Evolutionary conservation across 176 grass and related monocot species (phyloP), one percentile per base, ranked within the genome.

Genomic region (Cenchrus americanus): DNA sequence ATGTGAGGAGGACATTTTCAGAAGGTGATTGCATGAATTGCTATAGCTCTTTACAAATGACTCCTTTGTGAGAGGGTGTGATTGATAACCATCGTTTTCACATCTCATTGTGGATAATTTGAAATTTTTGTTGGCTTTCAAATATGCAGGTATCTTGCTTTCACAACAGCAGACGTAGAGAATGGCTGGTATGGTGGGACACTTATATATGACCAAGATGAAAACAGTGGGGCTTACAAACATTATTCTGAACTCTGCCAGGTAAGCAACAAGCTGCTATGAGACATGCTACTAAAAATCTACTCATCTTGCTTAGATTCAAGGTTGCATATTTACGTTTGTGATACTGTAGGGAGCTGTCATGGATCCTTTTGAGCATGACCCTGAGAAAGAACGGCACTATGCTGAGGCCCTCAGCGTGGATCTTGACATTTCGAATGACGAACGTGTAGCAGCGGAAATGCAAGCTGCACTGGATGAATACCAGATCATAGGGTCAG

Each of bases 1-100:
- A 73, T 96, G 85, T 6, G 96, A 99, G 83, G 95, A 98, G 79
- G 93, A 96, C 57, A 90, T 86, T 64, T 96, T 99, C 44, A 90
- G 85, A 93, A 96, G 89, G 96, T 99, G 58, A 79, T 57, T 87
- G 46, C 73, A 60, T 14, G 19, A 47, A 52, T 64, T 49, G 19
- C 34, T 72, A 8, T 52, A 83, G 3, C n/a, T 71, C 54, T 73
- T 62, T 62, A 64, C 15, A 73, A 50, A 79, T 10, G 22, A 7
- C 54, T 73, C n/a, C 41, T 30, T 55, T 89, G 41, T 48, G 0
- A 40, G 21, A 57, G 10, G 1, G 69, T 81, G 48, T 51, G 26
- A 34, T 71, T 32, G 24, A 21, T 66, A 52, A 30, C 44, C 62
- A 54, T 76, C 62, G 19, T 27, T 50, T 21, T 23, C 30, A 49